Evolutionary conservation across 2,329 filamentous ascomycete species (phyloP).

Genomic region (Fusarium sp.): DNA sequence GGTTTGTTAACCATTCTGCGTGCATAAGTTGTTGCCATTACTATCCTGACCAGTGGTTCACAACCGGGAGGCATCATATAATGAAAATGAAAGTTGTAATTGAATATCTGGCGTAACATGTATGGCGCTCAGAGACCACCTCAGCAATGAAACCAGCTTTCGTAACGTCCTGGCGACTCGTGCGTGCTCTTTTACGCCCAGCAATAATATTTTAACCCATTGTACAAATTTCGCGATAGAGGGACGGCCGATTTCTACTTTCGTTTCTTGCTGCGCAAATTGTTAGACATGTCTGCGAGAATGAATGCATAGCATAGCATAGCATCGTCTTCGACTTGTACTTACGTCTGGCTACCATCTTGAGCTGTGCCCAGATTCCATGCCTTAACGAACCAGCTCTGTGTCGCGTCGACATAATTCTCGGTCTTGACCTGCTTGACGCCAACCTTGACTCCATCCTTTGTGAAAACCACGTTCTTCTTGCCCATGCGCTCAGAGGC

Average conservation of each 20-base stretch:
- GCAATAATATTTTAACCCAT: neutral
- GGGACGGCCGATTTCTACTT: slow-evolving; percentile 26
- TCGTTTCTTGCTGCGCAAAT: slow-evolving; percentile 39
- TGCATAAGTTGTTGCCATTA: neutral
- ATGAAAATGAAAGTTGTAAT: neutral
- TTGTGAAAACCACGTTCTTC: slow-evolving; percentile 80
- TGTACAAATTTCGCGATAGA: slow-evolving; percentile 3
- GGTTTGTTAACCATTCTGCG: neutral
- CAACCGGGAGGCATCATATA: neutral
- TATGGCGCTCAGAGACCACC: neutral
- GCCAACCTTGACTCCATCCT: slow-evolving; percentile 78
- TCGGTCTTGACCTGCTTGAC: slow-evolving; percentile 77
- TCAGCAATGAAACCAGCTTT: neutral
- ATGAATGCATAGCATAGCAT: neutral
- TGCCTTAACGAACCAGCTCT: slow-evolving; percentile 74
- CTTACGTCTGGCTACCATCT: slow-evolving; percentile 36
- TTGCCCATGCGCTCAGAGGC: slow-evolving; percentile 78
- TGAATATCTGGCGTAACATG: slow-evolving; percentile 1
- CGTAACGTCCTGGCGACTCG: neutral
- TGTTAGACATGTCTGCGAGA: slow-evolving; percentile 19
- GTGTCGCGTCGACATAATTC: slow-evolving; percentile 79
- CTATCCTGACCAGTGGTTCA: neutral
- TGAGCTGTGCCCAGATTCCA: slow-evolving; percentile 66
- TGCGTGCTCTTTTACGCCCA: neutral
- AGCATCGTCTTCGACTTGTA: neutral